phyloP scores from a whole-genome alignment of 495 filamentous ascomycete species.

The Xylaria castorea region DNA sequence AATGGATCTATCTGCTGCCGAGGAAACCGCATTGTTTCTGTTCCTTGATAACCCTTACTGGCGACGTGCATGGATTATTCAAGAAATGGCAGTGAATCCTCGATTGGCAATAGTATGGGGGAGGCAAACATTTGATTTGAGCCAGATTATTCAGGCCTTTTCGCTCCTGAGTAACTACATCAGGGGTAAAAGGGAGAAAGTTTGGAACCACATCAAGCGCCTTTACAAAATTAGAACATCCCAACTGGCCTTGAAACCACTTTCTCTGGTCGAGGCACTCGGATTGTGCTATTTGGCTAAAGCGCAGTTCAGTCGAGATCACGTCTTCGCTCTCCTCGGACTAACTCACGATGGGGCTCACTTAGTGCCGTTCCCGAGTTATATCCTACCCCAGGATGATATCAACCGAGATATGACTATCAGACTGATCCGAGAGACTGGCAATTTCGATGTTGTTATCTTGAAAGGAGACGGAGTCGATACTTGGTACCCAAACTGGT shows the following conservation, averaged over 20 bases:
- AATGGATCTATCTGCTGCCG: slow-evolving; percentile 19
- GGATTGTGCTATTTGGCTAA: slow-evolving; percentile 17
- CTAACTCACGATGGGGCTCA: slow-evolving; percentile 22
- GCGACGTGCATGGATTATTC: slow-evolving; percentile 23
- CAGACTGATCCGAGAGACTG: slow-evolving; percentile 19
- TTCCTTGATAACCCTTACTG: slow-evolving; percentile 22
- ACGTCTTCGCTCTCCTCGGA: slow-evolving; percentile 20
- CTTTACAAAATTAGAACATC: slow-evolving; percentile 18
- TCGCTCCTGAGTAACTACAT: slow-evolving; percentile 10
- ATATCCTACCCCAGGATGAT: slow-evolving; percentile 8
- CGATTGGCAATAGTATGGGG: slow-evolving; percentile 21
- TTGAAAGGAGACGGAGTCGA: slow-evolving; percentile 8
- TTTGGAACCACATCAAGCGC: slow-evolving; percentile 12
- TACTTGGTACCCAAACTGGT: slow-evolving; percentile 26
- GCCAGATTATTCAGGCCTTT: slow-evolving; percentile 8
- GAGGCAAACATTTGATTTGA: slow-evolving; percentile 14
- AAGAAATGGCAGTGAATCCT: slow-evolving; percentile 26
- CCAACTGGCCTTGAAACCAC: slow-evolving; percentile 18
- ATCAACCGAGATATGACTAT: slow-evolving; percentile 24
- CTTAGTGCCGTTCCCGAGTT: slow-evolving; percentile 23
- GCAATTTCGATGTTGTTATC: slow-evolving; percentile 16
- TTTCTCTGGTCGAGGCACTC: slow-evolving; percentile 23
- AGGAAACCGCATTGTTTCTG: slow-evolving; percentile 17
- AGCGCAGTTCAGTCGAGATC: slow-evolving; percentile 18
- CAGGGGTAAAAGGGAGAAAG: slow-evolving; percentile 1